A percentile compares a stretch with the other conserved stretches of the same genome.
These are phyloP conservation scores for Nemophila menziesii DNA, from an alignment of 257 asterid genomes.

Conservation along the genomic window DNA sequence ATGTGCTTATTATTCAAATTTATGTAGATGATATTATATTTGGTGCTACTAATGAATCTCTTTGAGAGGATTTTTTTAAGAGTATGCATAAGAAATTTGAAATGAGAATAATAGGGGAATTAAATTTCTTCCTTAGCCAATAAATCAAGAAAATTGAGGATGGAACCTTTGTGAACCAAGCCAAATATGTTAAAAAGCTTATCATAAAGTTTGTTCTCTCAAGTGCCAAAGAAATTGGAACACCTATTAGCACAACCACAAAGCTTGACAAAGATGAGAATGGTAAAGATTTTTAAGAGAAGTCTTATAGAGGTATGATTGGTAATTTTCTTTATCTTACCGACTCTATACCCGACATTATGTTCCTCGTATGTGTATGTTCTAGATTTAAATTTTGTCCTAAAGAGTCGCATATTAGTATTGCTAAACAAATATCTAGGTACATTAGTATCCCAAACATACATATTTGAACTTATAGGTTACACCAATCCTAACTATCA, in stretches of 20 bases:
- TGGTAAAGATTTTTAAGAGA: not conserved
- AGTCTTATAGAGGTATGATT: not conserved
- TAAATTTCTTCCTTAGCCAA: too few relatives aligned
- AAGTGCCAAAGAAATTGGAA: not conserved
- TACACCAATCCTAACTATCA: not conserved
- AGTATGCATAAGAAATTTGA: too few relatives aligned
- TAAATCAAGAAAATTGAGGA: not conserved
- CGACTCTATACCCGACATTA: not conserved
- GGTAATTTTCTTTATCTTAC: not conserved
- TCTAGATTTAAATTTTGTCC: not conserved
- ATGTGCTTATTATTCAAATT: too few relatives aligned
- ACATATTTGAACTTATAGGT: not conserved
- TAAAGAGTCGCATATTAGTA: not conserved
- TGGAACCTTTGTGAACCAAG: not conserved
- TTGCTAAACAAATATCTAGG: not conserved
- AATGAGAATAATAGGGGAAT: too few relatives aligned
- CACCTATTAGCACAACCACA: not conserved
- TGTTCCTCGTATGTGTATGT: slow-evolving; percentile 1
- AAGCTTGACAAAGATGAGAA: not conserved
- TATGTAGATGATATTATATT: too few relatives aligned
- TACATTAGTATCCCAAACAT: not conserved
- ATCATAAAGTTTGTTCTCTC: not conserved
- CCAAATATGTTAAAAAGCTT: not conserved
- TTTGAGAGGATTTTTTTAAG: too few relatives aligned
- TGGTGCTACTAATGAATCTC: too few relatives aligned